phyloP scores from a whole-genome alignment of 768 basidiomycete genomes.

The Cystofilobasidium ferigula region DNA sequence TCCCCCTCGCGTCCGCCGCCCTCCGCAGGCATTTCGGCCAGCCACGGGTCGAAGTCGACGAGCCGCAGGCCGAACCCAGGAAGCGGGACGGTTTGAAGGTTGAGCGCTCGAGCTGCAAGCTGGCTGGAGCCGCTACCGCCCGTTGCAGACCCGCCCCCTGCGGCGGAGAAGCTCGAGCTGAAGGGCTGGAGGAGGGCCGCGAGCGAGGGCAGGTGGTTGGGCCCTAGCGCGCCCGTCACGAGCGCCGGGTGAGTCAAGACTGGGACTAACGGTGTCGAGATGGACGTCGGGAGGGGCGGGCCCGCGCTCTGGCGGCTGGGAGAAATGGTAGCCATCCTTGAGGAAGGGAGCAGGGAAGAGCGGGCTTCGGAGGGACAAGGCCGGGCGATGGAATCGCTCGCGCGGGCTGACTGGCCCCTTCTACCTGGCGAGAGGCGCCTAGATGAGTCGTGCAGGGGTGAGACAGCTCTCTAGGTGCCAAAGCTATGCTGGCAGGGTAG shows the following conservation, averaged over 20 bases:
- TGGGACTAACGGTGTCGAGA: neutral
- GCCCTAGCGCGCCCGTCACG: neutral
- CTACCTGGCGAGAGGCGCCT: too few relatives aligned
- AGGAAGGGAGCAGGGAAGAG: neutral
- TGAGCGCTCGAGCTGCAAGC: neutral
- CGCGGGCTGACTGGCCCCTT: too few relatives aligned
- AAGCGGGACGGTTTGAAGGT: neutral
- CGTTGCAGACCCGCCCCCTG: neutral
- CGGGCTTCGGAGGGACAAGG: too few relatives aligned
- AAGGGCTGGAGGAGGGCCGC: neutral
- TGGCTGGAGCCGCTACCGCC: too few relatives aligned
- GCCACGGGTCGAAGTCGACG: neutral
- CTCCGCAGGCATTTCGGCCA: neutral
- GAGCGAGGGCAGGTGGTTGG: neutral
- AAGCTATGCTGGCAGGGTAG: too few relatives aligned
- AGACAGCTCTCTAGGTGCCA: too few relatives aligned
- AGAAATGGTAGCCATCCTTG: too few relatives aligned
- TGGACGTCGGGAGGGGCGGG: neutral
- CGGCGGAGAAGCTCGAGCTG: neutral
- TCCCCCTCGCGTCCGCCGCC: neutral
- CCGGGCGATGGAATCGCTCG: too few relatives aligned
- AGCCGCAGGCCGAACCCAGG: neutral
- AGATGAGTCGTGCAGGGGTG: too few relatives aligned
- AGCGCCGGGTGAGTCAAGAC: neutral
- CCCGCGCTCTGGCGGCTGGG: neutral